A percentile compares a stretch with the other conserved stretches of the same genome.
Evolutionary conservation across 108 stramenopile species (phyloP).

Genomic region (Skeletonema potamos): DNA sequence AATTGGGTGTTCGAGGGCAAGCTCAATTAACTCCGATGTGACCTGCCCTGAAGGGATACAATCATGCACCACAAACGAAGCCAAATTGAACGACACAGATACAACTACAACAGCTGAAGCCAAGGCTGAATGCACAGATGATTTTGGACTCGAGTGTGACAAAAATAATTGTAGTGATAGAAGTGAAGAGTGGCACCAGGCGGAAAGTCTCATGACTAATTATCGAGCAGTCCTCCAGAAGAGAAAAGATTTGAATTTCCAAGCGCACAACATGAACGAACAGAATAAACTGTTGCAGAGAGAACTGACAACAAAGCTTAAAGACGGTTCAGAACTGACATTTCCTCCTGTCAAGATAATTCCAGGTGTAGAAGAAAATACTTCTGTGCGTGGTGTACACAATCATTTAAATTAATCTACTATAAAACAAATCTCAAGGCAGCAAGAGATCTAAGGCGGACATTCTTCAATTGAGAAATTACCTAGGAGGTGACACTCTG

Average conservation of each 20-base stretch:
- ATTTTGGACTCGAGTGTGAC: not conserved
- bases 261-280: constrained; percentile 4
- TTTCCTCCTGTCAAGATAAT: not conserved
- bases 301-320: constrained; percentile 27
- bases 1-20: constrained; percentile 26
- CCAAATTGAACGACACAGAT: not conserved
- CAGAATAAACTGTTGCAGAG: constrained; percentile 21
- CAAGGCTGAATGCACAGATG: not conserved
- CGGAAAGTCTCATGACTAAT: constrained; percentile 38
- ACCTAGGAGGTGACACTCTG: not conserved
- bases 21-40: constrained; percentile 20
- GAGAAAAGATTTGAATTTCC: constrained; percentile 24
- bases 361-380: not conserved
- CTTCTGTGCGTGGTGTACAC: too few relatives aligned
- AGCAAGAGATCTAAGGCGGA: not conserved
- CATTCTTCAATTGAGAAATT: not conserved
- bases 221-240: constrained; percentile 34
- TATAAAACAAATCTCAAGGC: not conserved
- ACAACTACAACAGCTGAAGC: not conserved
- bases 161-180: constrained; percentile 9
- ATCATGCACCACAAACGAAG: constrained; percentile 2
- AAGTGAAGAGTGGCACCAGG: constrained; percentile 43
- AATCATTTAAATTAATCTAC: not conserved
- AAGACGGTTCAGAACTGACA: not conserved
- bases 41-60: constrained; percentile 1